Evolutionary conservation across 2,329 filamentous ascomycete species (phyloP).

Genomic region (Aspergillus sp.): DNA sequence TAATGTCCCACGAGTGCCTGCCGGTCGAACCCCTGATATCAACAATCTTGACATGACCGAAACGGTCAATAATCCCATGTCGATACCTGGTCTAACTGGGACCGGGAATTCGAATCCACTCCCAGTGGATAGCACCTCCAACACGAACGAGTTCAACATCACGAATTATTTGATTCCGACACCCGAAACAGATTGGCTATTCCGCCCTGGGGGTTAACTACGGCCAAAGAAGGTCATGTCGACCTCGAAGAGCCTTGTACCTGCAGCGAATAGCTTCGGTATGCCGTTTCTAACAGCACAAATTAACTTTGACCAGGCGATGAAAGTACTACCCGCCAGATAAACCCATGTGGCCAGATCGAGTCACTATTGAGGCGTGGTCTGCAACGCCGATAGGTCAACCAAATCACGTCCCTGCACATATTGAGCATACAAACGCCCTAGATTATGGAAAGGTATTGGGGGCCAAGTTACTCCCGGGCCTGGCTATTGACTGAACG

Average conservation of each 20-base stretch:
- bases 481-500: too few relatives aligned
- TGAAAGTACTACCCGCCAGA: not conserved
- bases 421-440: too few relatives aligned
- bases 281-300: too few relatives aligned
- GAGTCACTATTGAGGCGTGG: too few relatives aligned
- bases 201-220: conserved; percentile 26
- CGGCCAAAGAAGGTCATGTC: not conserved
- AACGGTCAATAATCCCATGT: conserved; percentile 34
- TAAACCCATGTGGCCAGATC: too few relatives aligned
- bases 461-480: too few relatives aligned
- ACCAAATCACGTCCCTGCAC: too few relatives aligned
- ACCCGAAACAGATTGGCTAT: conserved; percentile 48
- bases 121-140: conserved; percentile 22
- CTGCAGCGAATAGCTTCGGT: not conserved
- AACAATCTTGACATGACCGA: conserved; percentile 26
- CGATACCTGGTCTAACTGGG: conserved; percentile 35
- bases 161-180: conserved; percentile 48
- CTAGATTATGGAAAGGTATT: too few relatives aligned
- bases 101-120: conserved; percentile 11
- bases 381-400: too few relatives aligned
- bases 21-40: conserved; percentile 31
- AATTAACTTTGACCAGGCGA: not conserved
- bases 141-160: conserved; percentile 44
- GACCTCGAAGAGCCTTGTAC: not conserved
- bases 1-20: conserved; percentile 75